Conservation (phyloP, 306 rosid species). For the Rosa multiflora region DNA sequence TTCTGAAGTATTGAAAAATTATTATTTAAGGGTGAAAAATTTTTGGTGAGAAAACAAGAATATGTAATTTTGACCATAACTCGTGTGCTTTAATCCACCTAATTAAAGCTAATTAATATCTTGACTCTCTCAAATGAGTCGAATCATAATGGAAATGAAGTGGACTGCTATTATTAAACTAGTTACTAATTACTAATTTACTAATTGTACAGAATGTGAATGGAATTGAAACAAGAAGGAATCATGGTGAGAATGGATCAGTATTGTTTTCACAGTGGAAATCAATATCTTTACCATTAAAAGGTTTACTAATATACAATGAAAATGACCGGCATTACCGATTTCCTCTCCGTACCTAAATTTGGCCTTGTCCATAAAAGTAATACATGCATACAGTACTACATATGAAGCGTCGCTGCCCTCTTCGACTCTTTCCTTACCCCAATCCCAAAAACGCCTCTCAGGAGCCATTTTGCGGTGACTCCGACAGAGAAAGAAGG, state of each 20-base stretch:
- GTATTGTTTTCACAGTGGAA: neutral
- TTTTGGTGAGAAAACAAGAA: too few relatives aligned
- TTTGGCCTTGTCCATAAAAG: neutral
- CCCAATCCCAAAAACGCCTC: neutral
- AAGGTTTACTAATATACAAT: neutral
- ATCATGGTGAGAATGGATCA: neutral
- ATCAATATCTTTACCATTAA: neutral
- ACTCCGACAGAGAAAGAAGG: neutral
- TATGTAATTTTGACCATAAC: too few relatives aligned
- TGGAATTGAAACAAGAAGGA: neutral
- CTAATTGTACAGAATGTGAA: too few relatives aligned
- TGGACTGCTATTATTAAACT: neutral
- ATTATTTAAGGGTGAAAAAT: too few relatives aligned
- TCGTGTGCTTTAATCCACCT: too few relatives aligned
- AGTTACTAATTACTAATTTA: neutral
- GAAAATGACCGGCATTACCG: constrained; percentile 1
- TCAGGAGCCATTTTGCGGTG: constrained; percentile 2
- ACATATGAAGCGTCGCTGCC: neutral
- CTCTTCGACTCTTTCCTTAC: neutral
- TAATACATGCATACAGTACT: neutral
- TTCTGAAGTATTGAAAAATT: too few relatives aligned
- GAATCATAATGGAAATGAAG: neutral
- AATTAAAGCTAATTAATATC: too few relatives aligned
- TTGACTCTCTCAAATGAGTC: too few relatives aligned
- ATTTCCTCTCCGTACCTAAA: neutral